These are phyloP conservation scores for Lachancea sp. DNA, from an alignment of 805 yeast genomes.

Conservation along the genomic window DNA sequence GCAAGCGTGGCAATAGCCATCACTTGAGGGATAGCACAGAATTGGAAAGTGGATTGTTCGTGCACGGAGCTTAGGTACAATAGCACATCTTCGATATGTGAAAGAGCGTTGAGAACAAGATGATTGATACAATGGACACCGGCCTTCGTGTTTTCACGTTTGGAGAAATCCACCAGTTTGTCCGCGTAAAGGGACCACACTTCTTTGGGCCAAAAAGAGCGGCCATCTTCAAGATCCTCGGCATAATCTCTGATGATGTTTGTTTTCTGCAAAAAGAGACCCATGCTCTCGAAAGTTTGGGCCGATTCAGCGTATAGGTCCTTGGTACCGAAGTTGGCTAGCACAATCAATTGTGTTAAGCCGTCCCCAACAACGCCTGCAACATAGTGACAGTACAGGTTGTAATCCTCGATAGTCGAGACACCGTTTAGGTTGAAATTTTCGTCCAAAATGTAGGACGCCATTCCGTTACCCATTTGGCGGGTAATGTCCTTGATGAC, in stretches of 20 bases:
- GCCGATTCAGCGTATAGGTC: slow-evolving; percentile 45
- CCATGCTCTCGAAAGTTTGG: slow-evolving; percentile 76
- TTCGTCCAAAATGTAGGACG: slow-evolving; percentile 76
- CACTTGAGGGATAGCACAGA: slow-evolving; percentile 97
- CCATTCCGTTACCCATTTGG: slow-evolving; percentile 98
- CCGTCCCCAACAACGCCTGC: slow-evolving; percentile 99
- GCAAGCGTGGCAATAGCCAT: slow-evolving; percentile 97
- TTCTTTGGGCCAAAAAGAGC: slow-evolving; percentile 95
- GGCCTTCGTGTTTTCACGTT: slow-evolving; percentile 39
- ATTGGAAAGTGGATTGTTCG: slow-evolving; percentile 79
- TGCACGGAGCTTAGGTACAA: slow-evolving; percentile 66
- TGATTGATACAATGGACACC: slow-evolving; percentile 79
- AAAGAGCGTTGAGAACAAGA: slow-evolving; percentile 69
- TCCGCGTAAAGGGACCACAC: slow-evolving; percentile 81
- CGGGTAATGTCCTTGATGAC: slow-evolving; percentile 70
- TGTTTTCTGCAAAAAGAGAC: slow-evolving; percentile 89
- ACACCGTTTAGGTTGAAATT: slow-evolving; percentile 77
- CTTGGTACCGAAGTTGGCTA: slow-evolving; percentile 62
- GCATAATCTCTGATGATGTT: slow-evolving; percentile 92
- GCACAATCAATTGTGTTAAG: slow-evolving; percentile 70
- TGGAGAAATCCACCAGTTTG: slow-evolving; percentile 51
- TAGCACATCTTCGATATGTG: slow-evolving; percentile 71
- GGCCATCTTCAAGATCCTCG: slow-evolving; percentile 85
- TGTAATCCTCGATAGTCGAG: slow-evolving; percentile 70
- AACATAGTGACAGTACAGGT: slow-evolving; percentile 90